Evolutionary conservation across 176 grass and related monocot genomes (phyloP).

Genomic region (Phoenix roebelenii): DNA sequence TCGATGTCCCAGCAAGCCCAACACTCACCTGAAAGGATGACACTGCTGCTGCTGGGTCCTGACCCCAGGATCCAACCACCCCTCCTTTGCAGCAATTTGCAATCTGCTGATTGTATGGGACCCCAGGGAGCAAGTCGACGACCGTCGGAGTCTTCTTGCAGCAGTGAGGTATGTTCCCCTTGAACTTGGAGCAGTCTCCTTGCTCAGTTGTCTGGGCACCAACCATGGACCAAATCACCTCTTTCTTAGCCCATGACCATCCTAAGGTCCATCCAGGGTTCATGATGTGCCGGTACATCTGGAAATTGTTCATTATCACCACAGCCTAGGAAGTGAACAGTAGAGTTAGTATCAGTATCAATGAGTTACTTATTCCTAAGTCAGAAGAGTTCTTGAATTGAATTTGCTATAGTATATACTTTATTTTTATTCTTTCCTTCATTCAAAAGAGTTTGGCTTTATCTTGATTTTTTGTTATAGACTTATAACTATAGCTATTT

Average conservation of each 20-base stretch:
- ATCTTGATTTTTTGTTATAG: too few relatives aligned
- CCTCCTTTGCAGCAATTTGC: constrained; percentile 98
- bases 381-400: too few relatives aligned
- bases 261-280: constrained; percentile 60
- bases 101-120: constrained; percentile 97
- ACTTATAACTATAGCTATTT: too few relatives aligned
- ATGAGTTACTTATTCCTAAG: too few relatives aligned
- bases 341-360: too few relatives aligned
- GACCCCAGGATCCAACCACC: constrained; percentile 60
- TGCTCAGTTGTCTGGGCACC: constrained; percentile 79
- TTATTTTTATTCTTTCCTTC: too few relatives aligned
- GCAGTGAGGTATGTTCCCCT: constrained; percentile 57
- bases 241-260: constrained; percentile 91
- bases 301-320: constrained; percentile 91
- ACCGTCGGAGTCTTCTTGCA: constrained; percentile 68
- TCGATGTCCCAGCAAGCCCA: constrained; percentile 68
- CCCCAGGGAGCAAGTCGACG: constrained; percentile 82
- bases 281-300: constrained; percentile 82
- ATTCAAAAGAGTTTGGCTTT: too few relatives aligned
- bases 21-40: constrained; percentile 84
- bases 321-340: constrained; percentile 28
- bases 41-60: constrained; percentile 44
- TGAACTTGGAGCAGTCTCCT: constrained; percentile 98
- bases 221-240: constrained; percentile 99
- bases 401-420: too few relatives aligned